A percentile compares a stretch with the other conserved stretches of the same genome.
These are phyloP conservation scores for Rhynchosporium secalis DNA, from an alignment of 2,329 filamentous ascomycete genomes.

Conservation along the genomic window DNA sequence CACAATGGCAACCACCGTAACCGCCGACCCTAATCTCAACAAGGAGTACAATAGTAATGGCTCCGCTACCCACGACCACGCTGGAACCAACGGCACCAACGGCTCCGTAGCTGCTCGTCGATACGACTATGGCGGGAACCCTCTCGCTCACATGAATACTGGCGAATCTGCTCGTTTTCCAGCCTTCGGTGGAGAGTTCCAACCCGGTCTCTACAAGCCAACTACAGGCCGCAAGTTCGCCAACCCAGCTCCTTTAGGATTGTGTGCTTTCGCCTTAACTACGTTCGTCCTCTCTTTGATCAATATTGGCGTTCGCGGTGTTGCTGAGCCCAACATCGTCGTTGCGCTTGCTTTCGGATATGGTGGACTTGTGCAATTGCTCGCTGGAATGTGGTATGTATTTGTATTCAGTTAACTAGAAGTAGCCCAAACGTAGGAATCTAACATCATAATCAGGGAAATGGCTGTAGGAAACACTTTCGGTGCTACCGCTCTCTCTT, in stretches of 20 bases:
- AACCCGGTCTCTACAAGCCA: conserved; percentile 58
- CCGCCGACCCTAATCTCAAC: conserved; percentile 25
- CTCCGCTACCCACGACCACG: conserved; percentile 29
- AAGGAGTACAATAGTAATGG: conserved; percentile 29
- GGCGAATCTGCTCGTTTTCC: conserved; percentile 46
- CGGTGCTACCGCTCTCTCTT: conserved; percentile 61
- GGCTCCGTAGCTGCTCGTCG: neutral
- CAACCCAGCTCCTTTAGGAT: conserved; percentile 61
- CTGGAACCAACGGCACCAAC: neutral
- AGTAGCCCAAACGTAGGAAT: neutral
- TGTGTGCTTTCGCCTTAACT: conserved; percentile 62
- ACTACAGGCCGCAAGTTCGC: conserved; percentile 54
- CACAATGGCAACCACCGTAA: conserved; percentile 32
- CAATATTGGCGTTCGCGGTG: conserved; percentile 52
- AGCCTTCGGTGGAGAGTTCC: conserved; percentile 60
- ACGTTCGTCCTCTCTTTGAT: conserved; percentile 61
- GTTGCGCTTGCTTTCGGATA: conserved; percentile 59
- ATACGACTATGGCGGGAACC: conserved; percentile 42
- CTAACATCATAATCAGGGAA: conserved; percentile 47
- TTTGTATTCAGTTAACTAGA: neutral
- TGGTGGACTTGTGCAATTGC: conserved; percentile 66
- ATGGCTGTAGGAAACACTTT: conserved; percentile 65
- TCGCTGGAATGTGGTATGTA: conserved; percentile 66
- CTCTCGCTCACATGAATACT: conserved; percentile 51
- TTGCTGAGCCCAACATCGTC: conserved; percentile 53